Conservation (phyloP, 306 rosid species). For the Vigna unguiculata region DNA sequence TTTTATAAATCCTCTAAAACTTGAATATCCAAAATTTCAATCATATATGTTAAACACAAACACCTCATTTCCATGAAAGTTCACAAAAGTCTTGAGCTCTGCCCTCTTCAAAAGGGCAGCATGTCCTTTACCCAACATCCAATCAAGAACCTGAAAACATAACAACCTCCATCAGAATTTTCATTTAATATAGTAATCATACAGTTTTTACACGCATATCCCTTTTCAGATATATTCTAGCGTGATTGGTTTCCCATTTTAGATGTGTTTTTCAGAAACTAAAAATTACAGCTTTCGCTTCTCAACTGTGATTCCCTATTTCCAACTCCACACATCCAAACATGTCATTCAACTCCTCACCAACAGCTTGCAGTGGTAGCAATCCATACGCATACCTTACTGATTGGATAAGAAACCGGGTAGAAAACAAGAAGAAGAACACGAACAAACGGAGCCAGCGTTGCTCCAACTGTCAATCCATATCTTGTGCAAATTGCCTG, state of each 20-base stretch:
- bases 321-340: too few species aligned
- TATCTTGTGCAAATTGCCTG: slow-evolving; percentile 93
- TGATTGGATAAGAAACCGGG: slow-evolving; percentile 91
- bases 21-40: slow-evolving; percentile 8
- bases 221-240: background rate
- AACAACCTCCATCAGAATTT: slow-evolving; percentile 30
- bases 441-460: slow-evolving; percentile 88
- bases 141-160: slow-evolving; percentile 80
- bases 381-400: slow-evolving; percentile 69
- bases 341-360: too few species aligned
- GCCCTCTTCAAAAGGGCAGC: slow-evolving; percentile 94
- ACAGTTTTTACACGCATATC: background rate
- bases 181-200: background rate
- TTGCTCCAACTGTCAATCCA: slow-evolving; percentile 90
- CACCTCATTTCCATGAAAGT: slow-evolving; percentile 97
- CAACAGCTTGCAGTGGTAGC: background rate
- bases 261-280: background rate
- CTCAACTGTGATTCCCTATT: background rate
- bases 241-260: background rate
- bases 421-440: slow-evolving; percentile 78
- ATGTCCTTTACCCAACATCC: slow-evolving; percentile 98
- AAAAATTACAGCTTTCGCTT: background rate
- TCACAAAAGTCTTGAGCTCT: slow-evolving; percentile 94
- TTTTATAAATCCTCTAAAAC: slow-evolving; percentile 18
- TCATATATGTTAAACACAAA: slow-evolving; percentile 30